phyloP scores from a whole-genome alignment of 2,329 filamentous ascomycete species.

The Phyllosticta ampelicida region DNA sequence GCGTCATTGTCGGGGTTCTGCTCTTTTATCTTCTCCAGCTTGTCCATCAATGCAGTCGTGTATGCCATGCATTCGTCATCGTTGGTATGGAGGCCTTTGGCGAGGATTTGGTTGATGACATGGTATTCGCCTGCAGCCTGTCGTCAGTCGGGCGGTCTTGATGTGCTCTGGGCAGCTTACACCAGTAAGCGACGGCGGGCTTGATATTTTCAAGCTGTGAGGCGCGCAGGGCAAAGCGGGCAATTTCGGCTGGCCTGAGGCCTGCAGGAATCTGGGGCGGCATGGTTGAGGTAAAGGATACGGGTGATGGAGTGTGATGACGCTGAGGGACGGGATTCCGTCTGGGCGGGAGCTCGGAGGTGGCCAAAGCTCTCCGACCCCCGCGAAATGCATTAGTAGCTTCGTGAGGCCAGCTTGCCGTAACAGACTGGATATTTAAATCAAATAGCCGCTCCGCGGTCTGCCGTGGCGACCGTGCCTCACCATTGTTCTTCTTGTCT shows the following conservation, averaged over 20 bases:
- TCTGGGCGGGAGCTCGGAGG: constrained; percentile 3
- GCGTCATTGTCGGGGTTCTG: constrained; percentile 70
- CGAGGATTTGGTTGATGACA: constrained; percentile 84
- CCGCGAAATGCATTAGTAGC: constrained; percentile 5
- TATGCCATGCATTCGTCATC: constrained; percentile 72
- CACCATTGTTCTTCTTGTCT: constrained; percentile 1
- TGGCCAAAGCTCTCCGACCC: constrained; percentile 4
- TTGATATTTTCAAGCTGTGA: constrained; percentile 73
- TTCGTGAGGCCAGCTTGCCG: constrained; percentile 10
- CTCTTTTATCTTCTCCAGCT: constrained; percentile 70
- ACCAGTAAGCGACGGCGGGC: constrained; percentile 90
- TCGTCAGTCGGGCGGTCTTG: constrained; percentile 11
- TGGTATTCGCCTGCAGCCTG: constrained; percentile 64
- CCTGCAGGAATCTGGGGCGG: constrained; percentile 57
- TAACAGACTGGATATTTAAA: constrained; percentile 1
- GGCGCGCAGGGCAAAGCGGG: constrained; percentile 72
- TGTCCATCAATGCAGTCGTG: constrained; percentile 80
- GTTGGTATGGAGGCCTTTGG: constrained; percentile 63
- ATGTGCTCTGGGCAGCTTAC: constrained; percentile 43
- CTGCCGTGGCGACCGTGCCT: background rate
- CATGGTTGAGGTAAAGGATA: constrained; percentile 42
- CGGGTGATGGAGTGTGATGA: background rate
- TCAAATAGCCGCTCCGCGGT: background rate
- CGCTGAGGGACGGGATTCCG: background rate
- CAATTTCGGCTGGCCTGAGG: constrained; percentile 71